phyloP scores from a whole-genome alignment of 306 rosid species.

The Begonia fuchsioides region DNA sequence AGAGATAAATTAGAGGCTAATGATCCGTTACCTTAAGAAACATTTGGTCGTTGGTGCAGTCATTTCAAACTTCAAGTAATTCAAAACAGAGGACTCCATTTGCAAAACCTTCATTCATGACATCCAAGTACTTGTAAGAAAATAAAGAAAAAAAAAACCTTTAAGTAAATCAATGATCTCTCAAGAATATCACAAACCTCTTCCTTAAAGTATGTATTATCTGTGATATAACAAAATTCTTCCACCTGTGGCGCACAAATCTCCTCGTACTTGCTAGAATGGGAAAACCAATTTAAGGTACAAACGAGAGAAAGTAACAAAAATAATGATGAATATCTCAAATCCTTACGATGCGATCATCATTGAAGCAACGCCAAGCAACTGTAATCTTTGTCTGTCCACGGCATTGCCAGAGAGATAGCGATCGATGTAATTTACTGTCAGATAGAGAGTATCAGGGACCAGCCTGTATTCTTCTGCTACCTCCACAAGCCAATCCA shows the following conservation, averaged over 20 bases:
- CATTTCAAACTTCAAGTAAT: conserved; percentile 71
- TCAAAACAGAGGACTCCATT: conserved; percentile 65
- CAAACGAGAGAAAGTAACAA: too few relatives aligned
- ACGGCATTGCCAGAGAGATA: conserved; percentile 83
- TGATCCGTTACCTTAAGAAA: conserved; percentile 41
- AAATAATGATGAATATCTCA: too few relatives aligned
- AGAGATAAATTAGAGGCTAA: background rate
- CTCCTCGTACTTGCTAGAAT: conserved; percentile 81
- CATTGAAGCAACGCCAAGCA: conserved; percentile 96
- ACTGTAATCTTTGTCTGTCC: conserved; percentile 75
- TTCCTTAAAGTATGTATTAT: conserved; percentile 86
- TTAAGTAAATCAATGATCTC: too few relatives aligned
- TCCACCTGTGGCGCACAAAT: conserved; percentile 99
- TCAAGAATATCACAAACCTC: conserved; percentile 29
- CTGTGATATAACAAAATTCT: conserved; percentile 90
- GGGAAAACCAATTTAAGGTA: background rate
- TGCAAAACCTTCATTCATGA: conserved; percentile 52
- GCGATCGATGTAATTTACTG: conserved; percentile 81
- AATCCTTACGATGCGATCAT: conserved; percentile 95
- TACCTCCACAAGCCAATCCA: conserved; percentile 97
- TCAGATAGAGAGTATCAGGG: conserved; percentile 89
- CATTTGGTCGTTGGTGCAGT: conserved; percentile 55
- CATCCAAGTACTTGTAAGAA: conserved; percentile 9
- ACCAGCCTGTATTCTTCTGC: conserved; percentile 96
- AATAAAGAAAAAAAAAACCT: too few relatives aligned